These are phyloP conservation scores for Dendryphion nanum DNA, from an alignment of 2,329 filamentous ascomycete species.

Conservation along the genomic window DNA sequence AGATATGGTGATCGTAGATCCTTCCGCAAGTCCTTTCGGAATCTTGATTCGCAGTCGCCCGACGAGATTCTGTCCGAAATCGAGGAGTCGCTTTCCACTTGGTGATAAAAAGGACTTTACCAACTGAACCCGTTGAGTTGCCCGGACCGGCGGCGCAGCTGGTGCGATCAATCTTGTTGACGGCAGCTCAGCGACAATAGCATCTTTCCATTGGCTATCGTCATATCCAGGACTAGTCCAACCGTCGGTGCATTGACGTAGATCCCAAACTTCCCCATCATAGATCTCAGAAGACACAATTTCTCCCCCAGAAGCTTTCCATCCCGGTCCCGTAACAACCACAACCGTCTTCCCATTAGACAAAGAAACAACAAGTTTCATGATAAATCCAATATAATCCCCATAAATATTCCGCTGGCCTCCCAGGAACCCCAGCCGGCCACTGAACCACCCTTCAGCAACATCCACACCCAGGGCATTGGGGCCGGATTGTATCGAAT, in stretches of 20 bases:
- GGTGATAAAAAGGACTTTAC: conserved; percentile 30
- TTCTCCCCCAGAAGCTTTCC: not conserved
- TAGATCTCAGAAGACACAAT: not conserved
- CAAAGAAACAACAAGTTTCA: not conserved
- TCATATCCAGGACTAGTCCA: conserved; percentile 7
- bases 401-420: not conserved
- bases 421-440: not conserved
- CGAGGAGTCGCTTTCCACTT: conserved; percentile 51
- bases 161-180: conserved; percentile 40
- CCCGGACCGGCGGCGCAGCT: conserved; percentile 47
- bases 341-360: not conserved
- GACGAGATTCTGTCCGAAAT: conserved; percentile 61
- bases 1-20: conserved; percentile 45
- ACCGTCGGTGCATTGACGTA: not conserved
- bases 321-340: not conserved
- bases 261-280: not conserved
- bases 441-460: conserved; percentile 1
- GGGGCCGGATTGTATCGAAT: conserved; percentile 27
- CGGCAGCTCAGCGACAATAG: conserved; percentile 10
- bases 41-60: conserved; percentile 46
- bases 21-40: conserved; percentile 32
- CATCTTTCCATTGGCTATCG: not conserved
- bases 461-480: not conserved
- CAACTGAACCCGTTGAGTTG: conserved; percentile 28
- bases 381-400: not conserved